A percentile compares a stretch with the other conserved stretches of the same genome.
Conservation (phyloP, 257 asterid genomes). For the Nicotiana paniculata region DNA sequence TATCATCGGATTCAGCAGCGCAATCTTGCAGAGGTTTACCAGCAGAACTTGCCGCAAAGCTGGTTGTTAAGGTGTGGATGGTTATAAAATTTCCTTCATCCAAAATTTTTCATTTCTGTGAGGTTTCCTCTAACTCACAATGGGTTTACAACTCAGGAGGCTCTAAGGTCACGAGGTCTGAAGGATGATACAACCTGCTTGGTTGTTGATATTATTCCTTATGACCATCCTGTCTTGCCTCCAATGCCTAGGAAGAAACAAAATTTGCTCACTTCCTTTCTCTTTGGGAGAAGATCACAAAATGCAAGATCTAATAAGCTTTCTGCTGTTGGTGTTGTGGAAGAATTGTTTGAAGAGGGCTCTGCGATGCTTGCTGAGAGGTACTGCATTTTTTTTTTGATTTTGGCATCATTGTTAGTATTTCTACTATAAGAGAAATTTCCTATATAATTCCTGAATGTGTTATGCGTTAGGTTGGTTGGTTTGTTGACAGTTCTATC, state of each 20-base stretch:
- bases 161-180: slow-evolving; percentile 93
- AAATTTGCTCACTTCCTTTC: slow-evolving; percentile 54
- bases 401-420: neutral
- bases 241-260: slow-evolving; percentile 66
- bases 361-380: slow-evolving; percentile 99
- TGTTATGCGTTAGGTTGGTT: neutral
- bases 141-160: slow-evolving; percentile 57
- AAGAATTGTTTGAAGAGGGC: slow-evolving; percentile 97
- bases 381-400: slow-evolving; percentile 22
- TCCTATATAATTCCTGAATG: neutral
- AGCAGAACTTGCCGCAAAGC: slow-evolving; percentile 90
- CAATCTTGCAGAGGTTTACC: slow-evolving; percentile 95
- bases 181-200: slow-evolving; percentile 99
- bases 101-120: neutral
- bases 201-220: slow-evolving; percentile 99
- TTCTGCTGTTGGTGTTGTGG: slow-evolving; percentile 91
- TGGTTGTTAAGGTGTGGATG: slow-evolving; percentile 82
- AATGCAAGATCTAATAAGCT: slow-evolving; percentile 62
- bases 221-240: slow-evolving; percentile 70
- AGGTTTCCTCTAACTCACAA: slow-evolving; percentile 8
- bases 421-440: neutral
- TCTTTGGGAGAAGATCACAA: slow-evolving; percentile 55
- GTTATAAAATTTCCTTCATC: neutral
- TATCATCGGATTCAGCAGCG: slow-evolving; percentile 81
- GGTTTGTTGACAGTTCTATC: neutral